phyloP scores from a whole-genome alignment of 805 yeast species.

The Candida dajiaensis region DNA sequence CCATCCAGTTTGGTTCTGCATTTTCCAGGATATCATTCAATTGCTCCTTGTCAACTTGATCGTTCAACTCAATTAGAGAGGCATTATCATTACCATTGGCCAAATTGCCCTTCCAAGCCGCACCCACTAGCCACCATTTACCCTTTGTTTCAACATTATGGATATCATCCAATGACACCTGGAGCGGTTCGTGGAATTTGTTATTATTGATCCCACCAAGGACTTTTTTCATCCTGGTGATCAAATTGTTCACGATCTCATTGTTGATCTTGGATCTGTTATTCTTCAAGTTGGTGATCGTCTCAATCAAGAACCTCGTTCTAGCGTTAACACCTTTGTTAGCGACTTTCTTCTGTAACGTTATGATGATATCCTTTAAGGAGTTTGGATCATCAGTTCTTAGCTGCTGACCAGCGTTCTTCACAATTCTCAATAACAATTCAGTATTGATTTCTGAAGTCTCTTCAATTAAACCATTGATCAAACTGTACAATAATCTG shows the following conservation, averaged over 20 bases:
- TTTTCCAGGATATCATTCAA: constrained; percentile 14
- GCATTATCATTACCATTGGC: constrained; percentile 7
- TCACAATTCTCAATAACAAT: constrained; percentile 61
- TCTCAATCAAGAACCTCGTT: constrained; percentile 77
- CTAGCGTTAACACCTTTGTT: constrained; percentile 47
- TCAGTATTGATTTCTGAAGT: constrained; percentile 74
- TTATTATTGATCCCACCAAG: constrained; percentile 45
- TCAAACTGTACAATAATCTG: constrained; percentile 69
- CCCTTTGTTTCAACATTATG: constrained; percentile 73
- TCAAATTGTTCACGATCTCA: constrained; percentile 46
- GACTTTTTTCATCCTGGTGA: constrained; percentile 56
- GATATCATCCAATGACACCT: constrained; percentile 80
- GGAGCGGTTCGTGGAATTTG: constrained; percentile 64
- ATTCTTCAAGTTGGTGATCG: constrained; percentile 79
- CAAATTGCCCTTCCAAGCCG: constrained; percentile 85
- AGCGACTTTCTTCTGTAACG: constrained; percentile 38
- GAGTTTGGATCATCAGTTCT: constrained; percentile 88
- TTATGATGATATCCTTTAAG: constrained; percentile 67
- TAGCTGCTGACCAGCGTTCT: constrained; percentile 76
- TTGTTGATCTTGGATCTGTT: constrained; percentile 60
- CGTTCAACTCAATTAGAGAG: constrained; percentile 16
- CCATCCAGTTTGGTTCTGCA: constrained; percentile 74
- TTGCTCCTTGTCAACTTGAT: constrained; percentile 14
- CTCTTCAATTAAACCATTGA: constrained; percentile 44
- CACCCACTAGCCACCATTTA: constrained; percentile 99